Conservation (phyloP, 192 early-diverging fungal species). For the Chytriomyces sp. region DNA sequence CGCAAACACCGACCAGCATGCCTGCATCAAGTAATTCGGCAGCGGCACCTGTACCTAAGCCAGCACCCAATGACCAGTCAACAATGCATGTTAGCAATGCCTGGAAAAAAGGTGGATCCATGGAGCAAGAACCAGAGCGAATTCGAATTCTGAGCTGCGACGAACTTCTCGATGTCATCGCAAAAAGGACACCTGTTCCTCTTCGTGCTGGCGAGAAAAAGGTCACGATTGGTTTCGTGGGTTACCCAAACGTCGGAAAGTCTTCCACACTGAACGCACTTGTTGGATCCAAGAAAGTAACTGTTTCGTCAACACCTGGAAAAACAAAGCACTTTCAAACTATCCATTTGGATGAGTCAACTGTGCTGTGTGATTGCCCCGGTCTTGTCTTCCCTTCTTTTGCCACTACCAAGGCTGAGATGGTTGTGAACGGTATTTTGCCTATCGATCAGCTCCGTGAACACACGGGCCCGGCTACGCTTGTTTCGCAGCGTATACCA, state of each 20-base stretch:
- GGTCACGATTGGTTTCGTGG: conserved; percentile 92
- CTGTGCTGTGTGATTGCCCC: conserved; percentile 98
- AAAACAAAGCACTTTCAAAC: conserved; percentile 99
- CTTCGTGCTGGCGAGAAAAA: conserved; percentile 49
- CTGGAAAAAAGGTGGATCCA: conserved; percentile 41
- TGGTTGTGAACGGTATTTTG: conserved; percentile 98
- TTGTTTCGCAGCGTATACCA: conserved; percentile 85
- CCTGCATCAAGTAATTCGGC: conserved; percentile 38
- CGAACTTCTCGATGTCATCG: conserved; percentile 73
- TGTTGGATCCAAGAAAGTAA: conserved; percentile 90
- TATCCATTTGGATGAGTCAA: conserved; percentile 81
- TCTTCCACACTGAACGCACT: conserved; percentile 98
- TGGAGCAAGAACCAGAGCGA: conserved; percentile 49
- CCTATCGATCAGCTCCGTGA: conserved; percentile 99
- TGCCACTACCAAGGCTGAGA: conserved; percentile 96
- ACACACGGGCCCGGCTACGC: conserved; percentile 81
- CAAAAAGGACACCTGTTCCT: conserved; percentile 59
- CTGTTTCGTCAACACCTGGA: conserved; percentile 95
- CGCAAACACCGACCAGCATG: conserved; percentile 16
- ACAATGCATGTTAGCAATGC: conserved; percentile 38
- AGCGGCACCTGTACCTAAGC: not conserved
- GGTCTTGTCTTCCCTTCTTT: conserved; percentile 99
- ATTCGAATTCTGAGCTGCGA: conserved; percentile 68
- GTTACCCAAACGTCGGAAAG: conserved; percentile 99
- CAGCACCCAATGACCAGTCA: conserved; percentile 11